Evolutionary conservation across 306 rosid genomes (phyloP), one percentile per base, ranked within the genome.

Genomic region (Cucumis melo): DNA sequence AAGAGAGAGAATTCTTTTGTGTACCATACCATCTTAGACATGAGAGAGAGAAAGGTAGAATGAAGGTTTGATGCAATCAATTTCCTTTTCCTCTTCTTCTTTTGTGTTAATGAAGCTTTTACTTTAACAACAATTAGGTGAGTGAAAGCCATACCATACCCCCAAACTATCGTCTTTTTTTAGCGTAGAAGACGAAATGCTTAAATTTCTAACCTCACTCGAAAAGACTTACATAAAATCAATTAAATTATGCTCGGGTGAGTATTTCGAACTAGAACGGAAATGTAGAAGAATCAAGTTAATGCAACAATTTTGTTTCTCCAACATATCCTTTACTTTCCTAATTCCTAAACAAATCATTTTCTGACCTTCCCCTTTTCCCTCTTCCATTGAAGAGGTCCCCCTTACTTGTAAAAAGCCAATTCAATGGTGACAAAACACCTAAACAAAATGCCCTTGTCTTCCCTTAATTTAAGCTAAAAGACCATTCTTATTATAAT

Each of bases 391-490:
- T 44, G 56, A 70, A 70, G 58, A 46, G 75, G 38, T 4, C 48
- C n/a, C 3, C 75, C 23, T 72, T 14, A 72, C 58, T 24, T 23
- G 39, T 44, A 48, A 71, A 71, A 27, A 4, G 58, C 23, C 58
- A 71, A 21, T 50, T 72, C 59, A 73, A 73, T 51, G 29, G 77
- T 17, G 77, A 73, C 77, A 73, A 73, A 73, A 73, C 59, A 73
- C 61, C 77, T 73, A 29, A 51, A 73, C 27, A 73, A 51, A 73
- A 50, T 51, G 46, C 44, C 77, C 51, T 54, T 54, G 16, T 51
- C 62, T 50, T 17, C 27, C 77, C 77, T 51, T 51, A 51, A 73
- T 53, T 73, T 73, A 51, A 73, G 75, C 46, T 9, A 73, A 73
- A 50, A 51, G 42, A 50, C 60, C 24, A 51, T 8, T 27, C 19